Evolutionary conservation across 345 rosid species (phyloP), one percentile per base, ranked within the genome.

Genomic region (Euphorbia pulcherrima): DNA sequence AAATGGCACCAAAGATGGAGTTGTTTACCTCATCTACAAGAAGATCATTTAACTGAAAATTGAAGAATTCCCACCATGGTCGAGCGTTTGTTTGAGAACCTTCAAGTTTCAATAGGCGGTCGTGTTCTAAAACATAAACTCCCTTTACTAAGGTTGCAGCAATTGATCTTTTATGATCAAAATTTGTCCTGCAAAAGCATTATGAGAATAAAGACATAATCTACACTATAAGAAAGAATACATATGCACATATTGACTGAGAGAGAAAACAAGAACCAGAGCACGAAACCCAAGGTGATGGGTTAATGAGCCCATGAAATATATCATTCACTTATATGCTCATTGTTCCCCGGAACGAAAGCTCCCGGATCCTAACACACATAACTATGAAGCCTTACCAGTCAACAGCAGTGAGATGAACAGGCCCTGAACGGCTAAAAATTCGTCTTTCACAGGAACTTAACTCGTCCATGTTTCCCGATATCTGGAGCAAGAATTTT

Each of bases 1-100:
- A 51, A 18, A 51, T 18, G 55, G 55, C 55, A 51, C 55, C 55
- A 51, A 51, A 51, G 55, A 51, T 51, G 55, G 55, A 51, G 2
- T 23, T 23, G 21, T 51, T 23, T 18, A 20, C 55, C 18, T 46
- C 51, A 17, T 51, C 55, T 13, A 51, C 21, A 8, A 51, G 55
- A 18, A 16, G 4, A 13, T 20, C 23, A 51, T 1, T 51, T 23
- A 51, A 51, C 23, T 16, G 55, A 51, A 51, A 51, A 51, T 51
- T 23, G 55, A 51, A 51, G 55, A 16, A 51, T 18, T 51, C 55
- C 55, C 55, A 51, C 55, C 55, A 51, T 14, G 20, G 55, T 18
- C 24, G 55, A 51, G 20, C 20, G 20, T 2, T 20, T 6, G 55
- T 0, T 51, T 51, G 55, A 51, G 55, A 23, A 4, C 55, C 20